phyloP scores from a whole-genome alignment of 441 rosid species.

The Brassica balearica region DNA sequence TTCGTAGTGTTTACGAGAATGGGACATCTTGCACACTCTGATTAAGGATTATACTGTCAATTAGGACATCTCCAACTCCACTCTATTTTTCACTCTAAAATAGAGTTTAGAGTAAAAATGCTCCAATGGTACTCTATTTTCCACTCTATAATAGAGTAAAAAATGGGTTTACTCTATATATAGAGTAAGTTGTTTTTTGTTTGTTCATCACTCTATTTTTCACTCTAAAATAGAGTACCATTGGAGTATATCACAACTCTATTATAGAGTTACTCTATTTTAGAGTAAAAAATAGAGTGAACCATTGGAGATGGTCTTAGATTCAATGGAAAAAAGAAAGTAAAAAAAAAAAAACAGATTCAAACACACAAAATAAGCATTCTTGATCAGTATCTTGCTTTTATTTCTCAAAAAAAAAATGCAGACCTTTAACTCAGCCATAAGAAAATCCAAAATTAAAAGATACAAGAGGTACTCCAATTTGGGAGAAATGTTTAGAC shows the following conservation, averaged over 20 bases:
- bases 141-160: too few species aligned
- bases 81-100: too few species aligned
- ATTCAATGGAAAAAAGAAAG: not conserved
- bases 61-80: not conserved
- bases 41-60: slow-evolving; percentile 21
- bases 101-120: too few species aligned
- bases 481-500: not conserved
- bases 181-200: too few species aligned
- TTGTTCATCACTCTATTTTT: too few species aligned
- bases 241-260: too few species aligned
- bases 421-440: slow-evolving; percentile 13
- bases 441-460: slow-evolving; percentile 14
- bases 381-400: slow-evolving; percentile 4
- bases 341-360: not conserved
- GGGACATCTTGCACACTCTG: slow-evolving; percentile 34
- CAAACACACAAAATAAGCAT: slow-evolving; percentile 15
- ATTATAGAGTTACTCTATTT: too few species aligned
- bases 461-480: slow-evolving; percentile 12
- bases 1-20: slow-evolving; percentile 15
- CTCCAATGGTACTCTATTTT: too few species aligned
- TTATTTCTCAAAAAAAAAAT: slow-evolving; percentile 28
- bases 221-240: too few species aligned
- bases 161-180: too few species aligned
- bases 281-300: too few species aligned
- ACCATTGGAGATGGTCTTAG: not conserved